These are phyloP conservation scores for Xylaria scruposa DNA, from an alignment of 495 filamentous ascomycete species.

Conservation along the genomic window DNA sequence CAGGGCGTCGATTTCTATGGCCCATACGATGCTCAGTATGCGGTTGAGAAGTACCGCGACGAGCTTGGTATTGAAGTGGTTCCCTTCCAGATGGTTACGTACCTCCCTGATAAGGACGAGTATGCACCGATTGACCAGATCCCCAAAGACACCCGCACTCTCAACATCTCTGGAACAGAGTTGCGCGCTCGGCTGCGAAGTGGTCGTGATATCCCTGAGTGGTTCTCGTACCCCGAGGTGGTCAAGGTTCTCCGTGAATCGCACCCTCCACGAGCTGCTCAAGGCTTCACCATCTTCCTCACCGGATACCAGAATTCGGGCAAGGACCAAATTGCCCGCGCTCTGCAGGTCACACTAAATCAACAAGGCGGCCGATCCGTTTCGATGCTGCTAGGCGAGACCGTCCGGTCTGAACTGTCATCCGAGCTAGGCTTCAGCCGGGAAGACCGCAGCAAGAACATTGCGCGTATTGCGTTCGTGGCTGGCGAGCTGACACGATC, in stretches of 20 bases:
- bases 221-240: slow-evolving; percentile 99
- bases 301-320: slow-evolving; percentile 96
- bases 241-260: slow-evolving; percentile 94
- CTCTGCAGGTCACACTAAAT: slow-evolving; percentile 96
- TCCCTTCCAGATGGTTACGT: slow-evolving; percentile 99
- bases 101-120: slow-evolving; percentile 95
- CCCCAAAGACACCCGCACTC: slow-evolving; percentile 78
- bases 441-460: slow-evolving; percentile 93
- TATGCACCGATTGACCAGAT: slow-evolving; percentile 94
- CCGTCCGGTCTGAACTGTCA: slow-evolving; percentile 89
- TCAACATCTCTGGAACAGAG: slow-evolving; percentile 97
- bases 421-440: slow-evolving; percentile 94
- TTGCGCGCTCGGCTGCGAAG: slow-evolving; percentile 87
- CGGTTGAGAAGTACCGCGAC: slow-evolving; percentile 93
- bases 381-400: slow-evolving; percentile 92
- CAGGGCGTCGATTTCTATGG: slow-evolving; percentile 97
- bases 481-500: slow-evolving; percentile 91
- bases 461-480: slow-evolving; percentile 95
- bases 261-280: slow-evolving; percentile 83
- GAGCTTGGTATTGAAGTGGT: slow-evolving; percentile 99
- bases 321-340: slow-evolving; percentile 95
- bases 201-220: slow-evolving; percentile 93
- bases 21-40: slow-evolving; percentile 97
- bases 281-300: slow-evolving; percentile 98
- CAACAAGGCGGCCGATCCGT: slow-evolving; percentile 97